Evolutionary conservation across 129 eudicot genomes (phyloP).

Genomic region (Cynara cardunculus): DNA sequence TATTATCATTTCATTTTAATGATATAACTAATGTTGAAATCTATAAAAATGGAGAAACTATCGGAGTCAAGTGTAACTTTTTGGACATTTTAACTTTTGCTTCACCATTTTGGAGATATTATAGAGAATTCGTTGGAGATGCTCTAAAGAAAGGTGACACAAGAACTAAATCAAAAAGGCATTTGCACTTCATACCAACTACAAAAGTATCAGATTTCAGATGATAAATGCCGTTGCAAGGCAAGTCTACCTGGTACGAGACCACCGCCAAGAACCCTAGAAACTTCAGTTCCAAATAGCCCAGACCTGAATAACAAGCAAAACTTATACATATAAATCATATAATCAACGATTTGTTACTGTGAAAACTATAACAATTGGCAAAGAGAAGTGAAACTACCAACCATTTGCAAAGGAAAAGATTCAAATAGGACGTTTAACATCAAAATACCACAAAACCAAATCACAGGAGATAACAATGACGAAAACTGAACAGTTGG

Average conservation of each 20-base stretch:
- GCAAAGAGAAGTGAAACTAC: neutral
- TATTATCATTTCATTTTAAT: neutral
- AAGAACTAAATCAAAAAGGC: no score
- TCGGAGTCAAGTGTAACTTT: neutral
- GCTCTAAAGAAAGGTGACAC: neutral
- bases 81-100: neutral
- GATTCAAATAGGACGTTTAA: neutral
- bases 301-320: conserved; percentile 51
- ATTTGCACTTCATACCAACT: neutral
- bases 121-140: neutral
- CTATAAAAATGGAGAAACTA: neutral
- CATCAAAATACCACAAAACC: no score
- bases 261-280: conserved; percentile 96
- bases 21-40: neutral
- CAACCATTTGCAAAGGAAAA: neutral
- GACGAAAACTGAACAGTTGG: no score
- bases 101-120: neutral
- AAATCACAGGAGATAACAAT: no score
- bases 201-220: neutral
- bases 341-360: neutral
- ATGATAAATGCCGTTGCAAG: neutral
- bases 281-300: conserved; percentile 73
- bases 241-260: conserved; percentile 76
- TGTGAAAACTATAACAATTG: neutral
- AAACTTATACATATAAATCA: neutral